A percentile compares a stretch with the other conserved stretches of the same genome.
Conservation (phyloP, 1,139 yeast species). For the Kurtzmaniella quercitrusa region DNA sequence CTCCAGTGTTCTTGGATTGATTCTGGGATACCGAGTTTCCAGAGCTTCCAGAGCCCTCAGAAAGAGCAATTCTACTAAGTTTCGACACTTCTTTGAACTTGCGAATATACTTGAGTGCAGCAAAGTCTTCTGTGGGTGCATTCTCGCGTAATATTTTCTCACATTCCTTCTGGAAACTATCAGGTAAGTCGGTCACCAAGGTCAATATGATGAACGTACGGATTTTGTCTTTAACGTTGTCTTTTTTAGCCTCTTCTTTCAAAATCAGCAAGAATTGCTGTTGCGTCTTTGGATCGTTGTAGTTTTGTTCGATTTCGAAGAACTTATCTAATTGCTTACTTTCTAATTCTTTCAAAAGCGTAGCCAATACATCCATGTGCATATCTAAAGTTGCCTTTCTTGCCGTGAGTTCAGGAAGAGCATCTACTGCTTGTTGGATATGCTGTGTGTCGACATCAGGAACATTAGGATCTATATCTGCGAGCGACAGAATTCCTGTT, state of each 20-base stretch:
- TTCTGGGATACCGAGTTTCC: conserved; percentile 11
- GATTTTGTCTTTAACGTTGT: conserved; percentile 71
- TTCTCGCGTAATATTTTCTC: conserved; percentile 56
- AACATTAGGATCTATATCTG: conserved; percentile 67
- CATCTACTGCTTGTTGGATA: conserved; percentile 85
- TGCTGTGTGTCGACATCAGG: conserved; percentile 63
- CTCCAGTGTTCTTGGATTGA: conserved; percentile 37
- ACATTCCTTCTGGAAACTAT: conserved; percentile 59
- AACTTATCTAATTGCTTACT: conserved; percentile 82
- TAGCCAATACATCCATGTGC: conserved; percentile 94
- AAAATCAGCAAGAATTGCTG: conserved; percentile 57
- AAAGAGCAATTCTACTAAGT: conserved; percentile 48
- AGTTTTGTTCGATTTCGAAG: conserved; percentile 87
- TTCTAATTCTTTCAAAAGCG: conserved; percentile 77
- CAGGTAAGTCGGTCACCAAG: conserved; percentile 54
- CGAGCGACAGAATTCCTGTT: conserved; percentile 68
- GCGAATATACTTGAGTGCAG: conserved; percentile 68
- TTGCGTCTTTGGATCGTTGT: conserved; percentile 58
- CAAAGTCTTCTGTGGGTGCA: conserved; percentile 52
- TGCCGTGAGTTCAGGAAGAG: conserved; percentile 87
- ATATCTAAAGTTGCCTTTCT: conserved; percentile 85
- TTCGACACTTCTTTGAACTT: conserved; percentile 78
- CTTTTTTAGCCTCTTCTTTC: conserved; percentile 44
- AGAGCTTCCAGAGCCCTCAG: conserved; percentile 17
- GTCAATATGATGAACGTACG: conserved; percentile 81